Conservation (phyloP, 78 protist genomes). For the Paulinella micropora region DNA sequence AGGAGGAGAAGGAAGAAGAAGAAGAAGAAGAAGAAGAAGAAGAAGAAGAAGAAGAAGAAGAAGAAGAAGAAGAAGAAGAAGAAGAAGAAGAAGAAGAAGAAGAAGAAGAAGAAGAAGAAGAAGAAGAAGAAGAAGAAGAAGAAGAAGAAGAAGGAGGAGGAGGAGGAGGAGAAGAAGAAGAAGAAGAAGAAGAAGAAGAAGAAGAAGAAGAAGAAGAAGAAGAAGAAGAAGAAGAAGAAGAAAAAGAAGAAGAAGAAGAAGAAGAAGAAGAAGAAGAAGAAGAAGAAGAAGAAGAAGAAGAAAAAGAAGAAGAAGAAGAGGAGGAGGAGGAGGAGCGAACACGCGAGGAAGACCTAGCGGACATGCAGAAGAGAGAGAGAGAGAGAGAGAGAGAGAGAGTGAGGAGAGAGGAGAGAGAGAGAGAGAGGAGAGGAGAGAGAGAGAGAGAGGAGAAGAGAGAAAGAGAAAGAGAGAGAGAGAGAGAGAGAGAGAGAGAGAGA, state of each 20-base stretch:
- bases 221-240: no score
- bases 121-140: no score
- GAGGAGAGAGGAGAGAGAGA: background rate
- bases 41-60: background rate
- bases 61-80: background rate
- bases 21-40: background rate
- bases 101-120: background rate
- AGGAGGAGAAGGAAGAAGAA: background rate
- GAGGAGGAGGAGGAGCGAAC: no score
- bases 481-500: background rate
- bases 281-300: background rate
- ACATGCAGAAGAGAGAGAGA: no score
- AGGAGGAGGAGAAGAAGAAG: no score
- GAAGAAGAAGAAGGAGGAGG: no score
- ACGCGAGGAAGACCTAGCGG: no score
- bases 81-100: background rate
- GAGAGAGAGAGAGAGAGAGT: background rate
- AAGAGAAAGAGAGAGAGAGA: background rate
- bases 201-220: no score
- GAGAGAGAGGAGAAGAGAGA: background rate
- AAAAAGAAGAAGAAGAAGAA: no score
- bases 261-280: no score
- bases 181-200: no score
- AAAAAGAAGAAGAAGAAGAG: background rate
- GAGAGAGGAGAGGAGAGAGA: background rate